Percentiles rank a stretch among this genome's conserved stretches.
These are phyloP conservation scores for Ceratobasidium sp. DNA, from an alignment of 1,284 basidiomycete species.

Conservation along the genomic window DNA sequence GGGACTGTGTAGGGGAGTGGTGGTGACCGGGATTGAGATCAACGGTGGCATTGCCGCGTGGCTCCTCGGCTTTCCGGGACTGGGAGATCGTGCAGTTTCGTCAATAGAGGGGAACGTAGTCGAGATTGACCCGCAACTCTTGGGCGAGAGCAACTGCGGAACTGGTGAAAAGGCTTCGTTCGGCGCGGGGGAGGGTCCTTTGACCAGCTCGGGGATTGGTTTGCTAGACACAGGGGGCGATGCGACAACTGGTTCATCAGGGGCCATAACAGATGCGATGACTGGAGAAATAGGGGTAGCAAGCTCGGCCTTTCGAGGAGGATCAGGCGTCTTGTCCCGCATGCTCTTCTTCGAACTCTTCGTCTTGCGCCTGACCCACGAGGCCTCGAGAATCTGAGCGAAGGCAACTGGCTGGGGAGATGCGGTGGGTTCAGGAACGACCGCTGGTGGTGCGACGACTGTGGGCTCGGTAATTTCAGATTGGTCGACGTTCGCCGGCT, in stretches of 20 bases:
- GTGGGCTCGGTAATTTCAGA: not conserved
- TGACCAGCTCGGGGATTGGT: not conserved
- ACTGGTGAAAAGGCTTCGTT: not conserved
- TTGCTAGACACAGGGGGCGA: not conserved
- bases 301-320: conserved; percentile 6
- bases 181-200: not conserved
- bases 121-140: not conserved
- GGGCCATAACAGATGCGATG: not conserved
- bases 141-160: not conserved
- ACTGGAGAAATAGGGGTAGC: conserved; percentile 1
- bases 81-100: not conserved
- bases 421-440: not conserved
- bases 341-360: conserved; percentile 31
- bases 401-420: not conserved
- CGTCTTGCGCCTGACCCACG: conserved; percentile 6
- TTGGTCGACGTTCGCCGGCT: not conserved
- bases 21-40: conserved; percentile 27
- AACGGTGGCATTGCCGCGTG: conserved; percentile 37
- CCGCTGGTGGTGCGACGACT: not conserved
- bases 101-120: not conserved
- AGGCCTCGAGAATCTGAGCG: not conserved
- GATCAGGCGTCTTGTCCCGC: conserved; percentile 23
- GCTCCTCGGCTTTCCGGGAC: conserved; percentile 1
- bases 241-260: not conserved
- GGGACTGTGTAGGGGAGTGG: not conserved